Evolutionary conservation across 192 early-diverging fungal species (phyloP), one percentile per base, ranked within the genome.

Genomic region (Mortierella antarctica): DNA sequence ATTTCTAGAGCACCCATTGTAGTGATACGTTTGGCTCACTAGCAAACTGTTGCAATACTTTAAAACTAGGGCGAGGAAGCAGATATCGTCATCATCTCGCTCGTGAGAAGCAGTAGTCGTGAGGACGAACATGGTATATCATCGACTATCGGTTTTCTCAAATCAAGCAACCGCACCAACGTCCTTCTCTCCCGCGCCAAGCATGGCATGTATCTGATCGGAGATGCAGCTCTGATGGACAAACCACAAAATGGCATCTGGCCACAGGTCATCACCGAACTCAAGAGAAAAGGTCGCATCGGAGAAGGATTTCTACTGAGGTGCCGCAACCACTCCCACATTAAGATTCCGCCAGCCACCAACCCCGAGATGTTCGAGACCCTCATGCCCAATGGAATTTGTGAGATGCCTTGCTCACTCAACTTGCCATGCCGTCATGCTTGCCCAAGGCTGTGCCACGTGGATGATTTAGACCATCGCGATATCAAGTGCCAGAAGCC

Each of bases 171-270:
- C 62, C 84, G 88, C 14, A 74, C 82, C 2, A 90, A 88, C 50
- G 88, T 90, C 42, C 60, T 89, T 11, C 49, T 89, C 2, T 88
- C 88, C 23, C 72, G 89, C 10, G 89, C 89, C 1, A 47, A 82
- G 42, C 88, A 90, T 63, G 89, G 89, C 6, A 83, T 90, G 85
- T 90, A 70, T 51, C 62, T 90, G 13, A 53, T 90, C 42, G 89
- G 89, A 11, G 81, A 88, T 18, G 54, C 83, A 3, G 39, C 47
- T 7, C 57, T 88, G 2, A 74, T 88, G 52, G 40, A 39, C 15
- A 45, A 40, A 4, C 41, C 66, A 23, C n/a, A 66, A 6, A 53
- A 67, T 18, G 62, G 66, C 4, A 82, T 85, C 18, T 88, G 87
- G 87, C 53, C 55, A 17, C 59, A 12, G 5, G 77, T 88, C 2